A percentile compares a stretch with the other conserved stretches of the same genome.
These are phyloP conservation scores for Ascomycota sp. DNA, from an alignment of 2,329 filamentous ascomycete genomes.

Conservation along the genomic window DNA sequence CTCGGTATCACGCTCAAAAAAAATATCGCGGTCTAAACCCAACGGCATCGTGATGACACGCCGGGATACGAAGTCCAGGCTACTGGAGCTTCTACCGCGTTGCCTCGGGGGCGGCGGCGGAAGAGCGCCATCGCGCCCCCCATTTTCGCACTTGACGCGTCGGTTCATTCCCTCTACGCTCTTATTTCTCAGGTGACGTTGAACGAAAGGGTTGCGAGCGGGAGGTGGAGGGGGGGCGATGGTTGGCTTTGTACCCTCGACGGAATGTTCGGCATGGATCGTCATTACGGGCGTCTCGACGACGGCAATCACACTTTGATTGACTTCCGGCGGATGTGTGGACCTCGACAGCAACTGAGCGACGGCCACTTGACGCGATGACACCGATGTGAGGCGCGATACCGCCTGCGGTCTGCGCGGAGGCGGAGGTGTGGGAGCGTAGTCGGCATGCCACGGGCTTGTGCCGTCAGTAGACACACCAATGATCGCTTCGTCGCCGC, in stretches of 20 bases:
- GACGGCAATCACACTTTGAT: slow-evolving; percentile 2
- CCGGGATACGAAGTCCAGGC: slow-evolving; percentile 14
- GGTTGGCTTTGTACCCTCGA: slow-evolving; percentile 4
- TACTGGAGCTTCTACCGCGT: slow-evolving; percentile 24
- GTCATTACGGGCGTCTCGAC: not conserved
- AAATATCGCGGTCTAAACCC: too few species aligned
- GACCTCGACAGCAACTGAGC: slow-evolving; percentile 4
- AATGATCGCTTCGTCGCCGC: slow-evolving; percentile 15
- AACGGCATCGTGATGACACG: slow-evolving; percentile 9
- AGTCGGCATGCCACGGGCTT: slow-evolving; percentile 19
- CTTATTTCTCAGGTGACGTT: slow-evolving; percentile 22
- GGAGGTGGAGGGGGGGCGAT: slow-evolving; percentile 22
- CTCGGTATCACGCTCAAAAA: too few species aligned
- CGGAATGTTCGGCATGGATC: slow-evolving; percentile 3
- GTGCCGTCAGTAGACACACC: slow-evolving; percentile 23
- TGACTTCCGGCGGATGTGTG: slow-evolving; percentile 5
- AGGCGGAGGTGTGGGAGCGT: slow-evolving; percentile 31
- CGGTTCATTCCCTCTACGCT: slow-evolving; percentile 17
- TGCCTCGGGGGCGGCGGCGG: slow-evolving; percentile 28
- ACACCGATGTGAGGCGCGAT: slow-evolving; percentile 11
- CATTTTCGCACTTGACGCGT: slow-evolving; percentile 9
- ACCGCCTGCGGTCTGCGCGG: slow-evolving; percentile 26
- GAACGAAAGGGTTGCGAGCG: slow-evolving; percentile 20
- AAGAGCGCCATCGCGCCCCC: slow-evolving; percentile 14
- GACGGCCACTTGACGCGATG: slow-evolving; percentile 4